Evolutionary conservation across 768 basidiomycete species (phyloP).

Genomic region (Hirschioporus abietinus): DNA sequence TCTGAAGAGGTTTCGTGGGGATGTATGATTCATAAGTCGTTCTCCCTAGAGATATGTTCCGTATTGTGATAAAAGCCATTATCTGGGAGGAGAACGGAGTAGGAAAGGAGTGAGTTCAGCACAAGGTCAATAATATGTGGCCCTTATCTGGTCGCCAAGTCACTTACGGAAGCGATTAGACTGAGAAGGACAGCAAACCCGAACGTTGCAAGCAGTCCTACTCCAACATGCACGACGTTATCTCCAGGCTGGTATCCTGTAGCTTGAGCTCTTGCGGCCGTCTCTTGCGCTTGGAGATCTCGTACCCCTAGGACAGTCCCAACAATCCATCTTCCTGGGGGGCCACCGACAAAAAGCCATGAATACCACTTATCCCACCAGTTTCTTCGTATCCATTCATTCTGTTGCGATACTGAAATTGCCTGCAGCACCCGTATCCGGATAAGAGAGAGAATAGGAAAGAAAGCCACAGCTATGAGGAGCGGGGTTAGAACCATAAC

Average conservation of each 20-base stretch:
- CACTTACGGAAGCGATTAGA: slow-evolving; percentile 30
- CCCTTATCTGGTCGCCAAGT: not conserved
- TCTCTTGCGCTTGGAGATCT: slow-evolving; percentile 20
- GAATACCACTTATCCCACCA: slow-evolving; percentile 44
- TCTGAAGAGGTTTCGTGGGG: not conserved
- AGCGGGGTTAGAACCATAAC: slow-evolving; percentile 22
- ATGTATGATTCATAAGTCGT: slow-evolving; percentile 28
- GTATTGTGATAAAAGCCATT: slow-evolving; percentile 24
- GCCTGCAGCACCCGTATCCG: not conserved
- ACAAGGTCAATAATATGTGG: slow-evolving; percentile 3
- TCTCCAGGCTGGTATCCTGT: not conserved
- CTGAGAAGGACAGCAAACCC: slow-evolving; percentile 26
- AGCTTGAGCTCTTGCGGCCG: slow-evolving; percentile 14
- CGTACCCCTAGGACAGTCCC: slow-evolving; percentile 33
- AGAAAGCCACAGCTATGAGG: slow-evolving; percentile 14
- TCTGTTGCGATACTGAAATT: not conserved
- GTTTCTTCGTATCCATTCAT: slow-evolving; percentile 6
- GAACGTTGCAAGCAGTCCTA: slow-evolving; percentile 26
- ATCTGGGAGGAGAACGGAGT: slow-evolving; percentile 17
- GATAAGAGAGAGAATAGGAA: slow-evolving; percentile 8
- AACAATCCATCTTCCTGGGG: slow-evolving; percentile 36
- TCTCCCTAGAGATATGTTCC: slow-evolving; percentile 26
- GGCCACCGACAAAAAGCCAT: slow-evolving; percentile 39
- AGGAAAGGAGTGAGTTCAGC: not conserved
- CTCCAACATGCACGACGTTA: slow-evolving; percentile 32